Evolutionary conservation across 2,329 filamentous ascomycete species (phyloP), one percentile per base, ranked within the genome.

Genomic region (Bretziella fagacearum): DNA sequence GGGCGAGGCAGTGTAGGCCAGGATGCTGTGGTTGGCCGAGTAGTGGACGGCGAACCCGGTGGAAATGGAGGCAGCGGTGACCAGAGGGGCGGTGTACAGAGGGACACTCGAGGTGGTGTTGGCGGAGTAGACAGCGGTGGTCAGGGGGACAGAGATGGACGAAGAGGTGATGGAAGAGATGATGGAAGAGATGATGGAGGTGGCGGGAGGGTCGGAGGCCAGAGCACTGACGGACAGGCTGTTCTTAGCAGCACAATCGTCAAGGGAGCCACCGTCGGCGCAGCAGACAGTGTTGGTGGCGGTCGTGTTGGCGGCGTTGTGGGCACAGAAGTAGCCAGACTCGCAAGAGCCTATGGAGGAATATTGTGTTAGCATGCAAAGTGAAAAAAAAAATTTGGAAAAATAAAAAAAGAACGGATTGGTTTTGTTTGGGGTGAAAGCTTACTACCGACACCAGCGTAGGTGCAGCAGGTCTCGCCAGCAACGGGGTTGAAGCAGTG

Each of bases 301-400:
- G 23, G 47, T 41, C 2, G 32, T 32, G 29, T 61, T 59, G 37
- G 59, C 55, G 45, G 60, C 58, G 56, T 77, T 68, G 53, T 68
- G 63, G n/a, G 72, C 68, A 63, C 77, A 80, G 65, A 72, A 79
- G 64, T 71, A 80, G 43, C 72, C 73, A 13, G 61, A 58, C 26
- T 74, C 68, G 58, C 76, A 80, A 26, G 74, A 73, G 60, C 74
- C 74, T 77, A 45, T 6, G 3, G 3, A 20, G 41, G n/a, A 32
- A 33, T 37, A 49, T 52, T 35, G 13, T 22, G 6, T 44, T 4
- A 13, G 10, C 11, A 44, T 44, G 17, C 25, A 33, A 6, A 11
- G 17, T 17, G 20, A 25, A 33, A 17, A 20, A 32, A 5, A 13
- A 4, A 44, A 17, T 20, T 13, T 11, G n/a, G n/a, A n/a, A n/a